phyloP scores from a whole-genome alignment of 1,284 basidiomycete species.

The Sanghuangporus baumii region DNA sequence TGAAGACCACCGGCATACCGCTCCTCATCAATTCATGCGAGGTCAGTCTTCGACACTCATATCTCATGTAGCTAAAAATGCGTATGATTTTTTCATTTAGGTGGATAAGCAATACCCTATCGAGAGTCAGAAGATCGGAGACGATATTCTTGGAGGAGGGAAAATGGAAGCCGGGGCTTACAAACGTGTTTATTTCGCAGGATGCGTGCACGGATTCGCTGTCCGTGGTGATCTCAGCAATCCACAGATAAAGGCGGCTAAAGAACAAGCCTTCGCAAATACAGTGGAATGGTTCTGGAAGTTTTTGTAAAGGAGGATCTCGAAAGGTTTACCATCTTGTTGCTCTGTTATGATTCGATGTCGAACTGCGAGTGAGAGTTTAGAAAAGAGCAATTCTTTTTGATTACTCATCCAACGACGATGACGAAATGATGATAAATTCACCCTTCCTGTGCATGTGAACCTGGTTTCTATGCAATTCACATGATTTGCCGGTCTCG shows the following conservation, averaged over 20 bases:
- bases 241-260: conserved; percentile 30
- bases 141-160: conserved; percentile 49
- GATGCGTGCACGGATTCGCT: conserved; percentile 60
- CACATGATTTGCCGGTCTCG: not conserved
- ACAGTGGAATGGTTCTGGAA: conserved; percentile 33
- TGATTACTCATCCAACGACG: not conserved
- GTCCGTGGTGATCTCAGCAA: conserved; percentile 32
- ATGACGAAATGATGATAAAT: not conserved
- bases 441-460: not conserved
- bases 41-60: not conserved
- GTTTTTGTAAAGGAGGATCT: conserved; percentile 23
- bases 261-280: conserved; percentile 38
- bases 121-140: conserved; percentile 43
- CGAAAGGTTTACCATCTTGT: not conserved
- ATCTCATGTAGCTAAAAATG: not conserved
- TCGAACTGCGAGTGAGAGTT: not conserved
- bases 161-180: conserved; percentile 47
- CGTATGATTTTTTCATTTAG: not conserved
- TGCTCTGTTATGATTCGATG: not conserved
- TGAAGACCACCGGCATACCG: conserved; percentile 42
- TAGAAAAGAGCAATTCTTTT: not conserved
- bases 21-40: conserved; percentile 62
- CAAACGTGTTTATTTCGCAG: conserved; percentile 48
- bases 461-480: not conserved
- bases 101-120: conserved; percentile 45